phyloP scores from a whole-genome alignment of 2,329 filamentous ascomycete species.

The Zymoseptoria brevis region DNA sequence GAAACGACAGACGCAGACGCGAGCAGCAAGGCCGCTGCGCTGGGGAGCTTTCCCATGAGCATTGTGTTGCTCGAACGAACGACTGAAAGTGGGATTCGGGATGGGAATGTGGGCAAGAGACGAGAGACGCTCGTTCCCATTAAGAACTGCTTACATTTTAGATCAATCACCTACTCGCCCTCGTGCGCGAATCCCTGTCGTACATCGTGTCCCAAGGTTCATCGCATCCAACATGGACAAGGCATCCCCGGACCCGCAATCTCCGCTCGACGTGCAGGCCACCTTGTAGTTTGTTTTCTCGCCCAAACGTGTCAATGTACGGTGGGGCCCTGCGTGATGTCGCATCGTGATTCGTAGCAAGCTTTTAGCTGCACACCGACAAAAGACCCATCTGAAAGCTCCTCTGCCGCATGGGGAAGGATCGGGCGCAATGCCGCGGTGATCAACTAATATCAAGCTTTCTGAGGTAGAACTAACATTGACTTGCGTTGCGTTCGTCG shows the following conservation, averaged over 20 bases:
- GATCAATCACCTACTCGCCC: background rate
- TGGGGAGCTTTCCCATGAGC: background rate
- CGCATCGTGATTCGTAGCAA: background rate
- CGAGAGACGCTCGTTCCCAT: background rate
- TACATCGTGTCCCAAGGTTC: background rate
- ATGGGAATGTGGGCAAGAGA: background rate
- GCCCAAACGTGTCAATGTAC: background rate
- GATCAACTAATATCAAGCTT: too few species aligned
- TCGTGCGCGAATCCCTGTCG: background rate
- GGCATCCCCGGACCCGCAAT: background rate
- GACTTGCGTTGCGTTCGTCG: too few species aligned
- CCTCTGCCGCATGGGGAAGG: too few species aligned
- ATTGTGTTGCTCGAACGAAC: background rate
- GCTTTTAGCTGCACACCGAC: too few species aligned
- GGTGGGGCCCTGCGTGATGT: background rate
- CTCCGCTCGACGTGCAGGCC: background rate
- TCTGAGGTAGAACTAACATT: too few species aligned
- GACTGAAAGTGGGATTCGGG: background rate
- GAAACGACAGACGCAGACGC: constrained; percentile 1
- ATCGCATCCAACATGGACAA: background rate
- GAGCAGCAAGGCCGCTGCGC: constrained; percentile 1
- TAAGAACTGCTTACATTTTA: background rate
- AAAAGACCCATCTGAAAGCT: too few species aligned
- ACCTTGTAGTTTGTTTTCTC: background rate
- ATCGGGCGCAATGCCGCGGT: too few species aligned